Percentiles rank a stretch among this genome's conserved stretches.
Evolutionary conservation across 139 green algal genomes (phyloP).

Genomic region (Volvox africanus): DNA sequence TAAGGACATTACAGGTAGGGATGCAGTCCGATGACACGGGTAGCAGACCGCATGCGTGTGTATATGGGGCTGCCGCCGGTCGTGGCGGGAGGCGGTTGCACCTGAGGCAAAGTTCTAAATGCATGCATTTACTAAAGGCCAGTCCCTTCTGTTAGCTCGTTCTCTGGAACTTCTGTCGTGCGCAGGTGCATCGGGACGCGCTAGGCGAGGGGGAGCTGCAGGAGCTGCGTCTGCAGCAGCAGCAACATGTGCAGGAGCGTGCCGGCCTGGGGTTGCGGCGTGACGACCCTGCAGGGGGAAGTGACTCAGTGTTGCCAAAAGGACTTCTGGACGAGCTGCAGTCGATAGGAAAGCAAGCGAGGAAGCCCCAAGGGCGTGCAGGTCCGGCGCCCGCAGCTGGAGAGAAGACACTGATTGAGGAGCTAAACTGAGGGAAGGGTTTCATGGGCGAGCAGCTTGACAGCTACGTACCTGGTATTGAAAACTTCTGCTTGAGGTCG

Average conservation of each 20-base stretch:
- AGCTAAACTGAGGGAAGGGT: background rate
- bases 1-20: conserved; percentile 25
- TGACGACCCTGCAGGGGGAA: background rate
- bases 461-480: no score
- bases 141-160: no score
- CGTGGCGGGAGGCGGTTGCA: no score
- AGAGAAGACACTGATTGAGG: conserved; percentile 28
- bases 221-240: background rate
- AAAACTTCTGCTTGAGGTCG: no score
- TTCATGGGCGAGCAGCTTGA: no score
- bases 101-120: no score
- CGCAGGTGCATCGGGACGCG: background rate
- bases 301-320: background rate
- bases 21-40: no score
- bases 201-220: background rate
- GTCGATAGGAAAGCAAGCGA: background rate
- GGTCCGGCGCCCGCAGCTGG: background rate
- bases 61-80: no score
- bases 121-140: no score
- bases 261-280: background rate
- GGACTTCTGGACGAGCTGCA: conserved; percentile 8
- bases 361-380: background rate
- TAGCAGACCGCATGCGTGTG: no score
- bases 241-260: background rate
- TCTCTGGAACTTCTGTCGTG: background rate